These are phyloP conservation scores for Fusarium sp. DNA, from an alignment of 2,329 filamentous ascomycete genomes.

Conservation along the genomic window DNA sequence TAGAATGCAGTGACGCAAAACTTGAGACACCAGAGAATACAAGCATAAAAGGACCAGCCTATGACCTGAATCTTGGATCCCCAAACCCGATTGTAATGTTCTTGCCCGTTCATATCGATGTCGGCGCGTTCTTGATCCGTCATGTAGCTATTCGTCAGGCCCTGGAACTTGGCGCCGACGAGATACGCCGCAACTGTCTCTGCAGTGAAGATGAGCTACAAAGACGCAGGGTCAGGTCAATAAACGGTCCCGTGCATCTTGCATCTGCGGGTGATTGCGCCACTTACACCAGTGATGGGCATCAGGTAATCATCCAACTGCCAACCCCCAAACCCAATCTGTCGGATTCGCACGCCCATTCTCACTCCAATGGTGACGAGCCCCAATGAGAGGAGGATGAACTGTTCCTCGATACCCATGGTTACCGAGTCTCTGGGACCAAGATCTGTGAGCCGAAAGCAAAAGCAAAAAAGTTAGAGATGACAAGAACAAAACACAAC, in stretches of 20 bases:
- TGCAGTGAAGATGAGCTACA: constrained; percentile 32
- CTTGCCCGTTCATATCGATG: constrained; percentile 16
- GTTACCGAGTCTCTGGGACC: not conserved
- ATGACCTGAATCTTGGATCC: constrained; percentile 48
- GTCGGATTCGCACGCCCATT: constrained; percentile 27
- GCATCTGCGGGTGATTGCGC: not conserved
- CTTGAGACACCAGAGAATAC: constrained; percentile 47
- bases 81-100: constrained; percentile 39
- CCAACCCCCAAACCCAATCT: constrained; percentile 27
- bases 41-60: constrained; percentile 47
- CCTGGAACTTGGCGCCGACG: constrained; percentile 35
- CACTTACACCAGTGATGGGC: constrained; percentile 37
- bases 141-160: constrained; percentile 40
- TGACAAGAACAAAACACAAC: not conserved
- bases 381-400: constrained; percentile 34
- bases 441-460: not conserved
- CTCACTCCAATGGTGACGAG: constrained; percentile 29
- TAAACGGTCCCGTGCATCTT: not conserved
- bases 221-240: not conserved
- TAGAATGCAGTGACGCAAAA: constrained; percentile 45
- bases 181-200: constrained; percentile 37
- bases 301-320: constrained; percentile 38
- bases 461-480: not conserved
- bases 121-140: constrained; percentile 23
- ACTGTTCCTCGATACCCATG: constrained; percentile 38